Evolutionary conservation across 2,329 filamentous ascomycete genomes (phyloP), one percentile per base, ranked within the genome.

Genomic region (Botryotinia narcissicola): DNA sequence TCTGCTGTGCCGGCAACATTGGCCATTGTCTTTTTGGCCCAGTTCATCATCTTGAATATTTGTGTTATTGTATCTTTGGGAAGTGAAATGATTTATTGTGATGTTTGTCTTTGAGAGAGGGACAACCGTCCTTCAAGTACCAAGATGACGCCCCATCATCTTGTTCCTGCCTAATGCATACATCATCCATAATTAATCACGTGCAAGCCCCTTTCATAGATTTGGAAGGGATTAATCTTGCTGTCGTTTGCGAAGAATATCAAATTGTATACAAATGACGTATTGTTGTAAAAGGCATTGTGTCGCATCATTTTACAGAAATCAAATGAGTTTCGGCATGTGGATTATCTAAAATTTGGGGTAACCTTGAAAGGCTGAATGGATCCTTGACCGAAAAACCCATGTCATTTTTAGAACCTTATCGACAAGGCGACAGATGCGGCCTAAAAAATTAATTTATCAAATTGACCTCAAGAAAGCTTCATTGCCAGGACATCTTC

Each of bases 1-100:
- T 98, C 95, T 83, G 97, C 93, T 72, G 95, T 98, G 84, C 97
- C 95, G 81, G 95, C 94, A 82, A 97, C 94, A 83, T 95, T 87
- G 83, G 88, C 89, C 84, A 92, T 83, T 94, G 92, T 90, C 84
- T 95, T 92, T 85, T 97, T 96, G 79, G 94, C 91, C 94, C 94
- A 98, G 87, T 94, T 96, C 87, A 97, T 95, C 91, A 93, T 96
- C 83, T 81, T 88, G 82, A 79, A 76, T 64, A 66, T 57, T 60
- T 69, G 64, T 73, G 48, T 64, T 10, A 8, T 44, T 51, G 35
- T 42, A 29, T 20, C 20, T 16, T 74, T 68, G 71, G 57, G 22
- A n/a, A 12, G n/a, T 29, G 20, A 40, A 68, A 9, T 61, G 64
- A 44, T 46, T 54, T 48, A 20, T 74, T 76, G 57, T 70, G 35